Evolutionary conservation across 768 basidiomycete species (phyloP).

Genomic region (Boletus tylopilopsis): DNA sequence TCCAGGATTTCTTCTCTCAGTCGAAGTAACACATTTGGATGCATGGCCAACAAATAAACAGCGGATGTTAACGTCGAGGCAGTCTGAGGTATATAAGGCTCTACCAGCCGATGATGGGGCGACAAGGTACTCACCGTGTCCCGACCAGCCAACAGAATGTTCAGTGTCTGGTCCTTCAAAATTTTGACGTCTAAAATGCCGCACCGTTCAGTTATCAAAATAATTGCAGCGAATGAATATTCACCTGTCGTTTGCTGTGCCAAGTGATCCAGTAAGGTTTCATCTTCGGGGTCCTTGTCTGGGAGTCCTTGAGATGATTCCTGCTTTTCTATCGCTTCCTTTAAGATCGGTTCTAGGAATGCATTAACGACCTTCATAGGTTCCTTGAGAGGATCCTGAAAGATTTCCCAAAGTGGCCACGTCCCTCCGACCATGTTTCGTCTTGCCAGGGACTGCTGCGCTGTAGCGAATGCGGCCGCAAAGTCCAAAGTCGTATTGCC

Average conservation of each 20-base stretch:
- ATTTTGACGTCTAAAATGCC: conserved; percentile 25
- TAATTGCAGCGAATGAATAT: background rate
- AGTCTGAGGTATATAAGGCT: conserved; percentile 31
- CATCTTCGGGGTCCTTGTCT: conserved; percentile 24
- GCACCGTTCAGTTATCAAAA: background rate
- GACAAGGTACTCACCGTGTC: conserved; percentile 35
- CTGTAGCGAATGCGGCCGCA: conserved; percentile 32
- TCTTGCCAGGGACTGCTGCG: conserved; percentile 27
- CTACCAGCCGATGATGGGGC: background rate
- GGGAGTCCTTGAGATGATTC: conserved; percentile 3
- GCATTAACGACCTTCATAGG: conserved; percentile 38
- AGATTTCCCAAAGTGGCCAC: conserved; percentile 42
- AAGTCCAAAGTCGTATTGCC: conserved; percentile 25
- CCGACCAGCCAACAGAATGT: conserved; percentile 42
- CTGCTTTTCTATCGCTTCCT: conserved; percentile 31
- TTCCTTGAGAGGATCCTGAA: conserved; percentile 26
- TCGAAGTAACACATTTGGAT: conserved; percentile 38
- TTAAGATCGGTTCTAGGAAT: conserved; percentile 39
- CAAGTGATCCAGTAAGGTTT: conserved; percentile 41
- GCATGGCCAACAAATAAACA: conserved; percentile 43
- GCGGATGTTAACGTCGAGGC: conserved; percentile 42
- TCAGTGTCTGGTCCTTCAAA: conserved; percentile 41
- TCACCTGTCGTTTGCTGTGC: conserved; percentile 37
- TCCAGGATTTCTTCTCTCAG: conserved; percentile 43
- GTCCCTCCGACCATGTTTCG: conserved; percentile 30